phyloP scores from a whole-genome alignment of 208 protist genomes.

The Leishmania aethiopica region DNA sequence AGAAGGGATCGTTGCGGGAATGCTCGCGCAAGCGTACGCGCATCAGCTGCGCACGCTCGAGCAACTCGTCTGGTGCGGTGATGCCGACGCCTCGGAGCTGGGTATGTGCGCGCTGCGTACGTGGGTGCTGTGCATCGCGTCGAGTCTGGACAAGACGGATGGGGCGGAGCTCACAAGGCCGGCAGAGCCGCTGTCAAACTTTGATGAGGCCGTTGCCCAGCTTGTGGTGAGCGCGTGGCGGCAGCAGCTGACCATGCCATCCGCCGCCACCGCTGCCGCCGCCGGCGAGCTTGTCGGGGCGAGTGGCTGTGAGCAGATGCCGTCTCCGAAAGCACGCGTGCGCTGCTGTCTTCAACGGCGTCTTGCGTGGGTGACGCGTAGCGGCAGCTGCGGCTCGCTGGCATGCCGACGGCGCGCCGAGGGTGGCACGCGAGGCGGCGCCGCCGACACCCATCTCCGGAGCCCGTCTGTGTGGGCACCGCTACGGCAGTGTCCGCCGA shows the following conservation, averaged over 20 bases:
- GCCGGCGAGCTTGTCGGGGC: not conserved
- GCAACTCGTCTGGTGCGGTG: constrained; percentile 7
- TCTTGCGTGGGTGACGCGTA: constrained; percentile 4
- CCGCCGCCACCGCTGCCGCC: not conserved
- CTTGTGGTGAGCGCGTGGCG: not conserved
- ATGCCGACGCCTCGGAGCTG: constrained; percentile 12
- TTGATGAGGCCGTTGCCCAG: constrained; percentile 3
- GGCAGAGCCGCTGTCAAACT: not conserved
- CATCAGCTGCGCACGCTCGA: constrained; percentile 24
- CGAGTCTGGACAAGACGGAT: not conserved
- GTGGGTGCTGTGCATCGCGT: constrained; percentile 13
- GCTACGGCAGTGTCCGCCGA: constrained; percentile 26
- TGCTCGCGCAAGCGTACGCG: constrained; percentile 18
- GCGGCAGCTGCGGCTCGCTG: not conserved
- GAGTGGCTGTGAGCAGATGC: not conserved
- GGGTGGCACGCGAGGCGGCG: not conserved
- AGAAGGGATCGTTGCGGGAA: constrained; percentile 18
- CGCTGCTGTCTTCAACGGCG: not conserved
- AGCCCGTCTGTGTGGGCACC: constrained; percentile 36
- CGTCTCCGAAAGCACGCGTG: not conserved
- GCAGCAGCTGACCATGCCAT: not conserved
- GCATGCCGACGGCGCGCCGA: not conserved
- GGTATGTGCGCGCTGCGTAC: constrained; percentile 17
- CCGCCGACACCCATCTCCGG: constrained; percentile 2
- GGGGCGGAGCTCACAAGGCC: not conserved